Evolutionary conservation across 306 rosid genomes (phyloP).

Genomic region (Glycyrrhiza uralensis): DNA sequence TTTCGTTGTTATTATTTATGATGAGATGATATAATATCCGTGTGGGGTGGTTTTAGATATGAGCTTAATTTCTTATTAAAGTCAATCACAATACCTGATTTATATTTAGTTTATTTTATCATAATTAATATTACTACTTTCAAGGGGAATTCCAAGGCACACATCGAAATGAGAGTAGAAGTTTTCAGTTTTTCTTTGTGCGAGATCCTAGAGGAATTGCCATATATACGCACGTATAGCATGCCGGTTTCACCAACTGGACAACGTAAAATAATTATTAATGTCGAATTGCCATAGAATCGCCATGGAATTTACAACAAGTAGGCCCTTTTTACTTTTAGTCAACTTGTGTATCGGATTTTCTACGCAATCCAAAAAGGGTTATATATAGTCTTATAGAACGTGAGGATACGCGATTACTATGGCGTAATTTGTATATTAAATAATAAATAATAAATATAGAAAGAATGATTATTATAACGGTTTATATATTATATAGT

Average conservation of each 20-base stretch:
- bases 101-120: background rate
- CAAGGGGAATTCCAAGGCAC: slow-evolving; percentile 30
- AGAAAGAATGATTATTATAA: background rate
- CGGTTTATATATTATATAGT: background rate
- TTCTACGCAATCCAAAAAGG: background rate
- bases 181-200: background rate
- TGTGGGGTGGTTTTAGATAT: background rate
- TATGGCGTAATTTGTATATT: background rate
- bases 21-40: background rate
- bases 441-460: background rate
- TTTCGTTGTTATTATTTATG: background rate
- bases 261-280: background rate
- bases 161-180: background rate
- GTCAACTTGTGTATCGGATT: slow-evolving; percentile 28
- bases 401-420: slow-evolving; percentile 19
- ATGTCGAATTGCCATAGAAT: background rate
- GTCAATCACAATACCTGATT: background rate
- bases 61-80: background rate
- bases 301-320: background rate
- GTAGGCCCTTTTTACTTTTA: background rate
- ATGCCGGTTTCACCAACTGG: background rate
- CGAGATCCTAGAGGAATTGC: slow-evolving; percentile 20
- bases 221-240: background rate
- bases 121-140: background rate
- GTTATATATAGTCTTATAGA: background rate